phyloP scores from a whole-genome alignment of 2,329 filamentous ascomycete genomes.

The Cladophialophora bantiana region DNA sequence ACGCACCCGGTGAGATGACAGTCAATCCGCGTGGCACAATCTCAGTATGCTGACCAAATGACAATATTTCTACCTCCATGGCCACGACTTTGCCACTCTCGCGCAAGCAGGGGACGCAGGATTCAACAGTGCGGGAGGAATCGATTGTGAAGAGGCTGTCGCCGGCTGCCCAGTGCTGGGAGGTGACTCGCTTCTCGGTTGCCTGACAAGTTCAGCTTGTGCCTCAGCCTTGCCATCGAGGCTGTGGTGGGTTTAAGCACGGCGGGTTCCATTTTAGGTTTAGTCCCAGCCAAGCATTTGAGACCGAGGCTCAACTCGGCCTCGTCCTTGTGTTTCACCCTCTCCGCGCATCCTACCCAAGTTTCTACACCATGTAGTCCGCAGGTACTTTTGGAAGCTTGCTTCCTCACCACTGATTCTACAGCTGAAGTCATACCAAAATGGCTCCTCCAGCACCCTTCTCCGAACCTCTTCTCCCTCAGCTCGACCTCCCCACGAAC shows the following conservation, averaged over 20 bases:
- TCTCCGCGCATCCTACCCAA: conserved; percentile 10
- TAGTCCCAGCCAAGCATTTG: neutral
- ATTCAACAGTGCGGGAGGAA: too few relatives aligned
- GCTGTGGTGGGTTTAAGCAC: neutral
- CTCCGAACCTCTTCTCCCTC: conserved; percentile 74
- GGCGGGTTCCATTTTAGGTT: neutral
- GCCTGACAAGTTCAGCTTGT: too few relatives aligned
- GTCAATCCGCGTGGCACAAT: too few relatives aligned
- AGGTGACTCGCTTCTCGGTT: too few relatives aligned
- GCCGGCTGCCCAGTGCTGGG: too few relatives aligned
- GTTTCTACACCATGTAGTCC: conserved; percentile 15
- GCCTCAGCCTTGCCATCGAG: neutral
- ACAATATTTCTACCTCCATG: too few relatives aligned
- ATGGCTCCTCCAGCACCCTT: conserved; percentile 63
- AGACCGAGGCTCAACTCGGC: conserved; percentile 19
- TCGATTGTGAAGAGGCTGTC: too few relatives aligned
- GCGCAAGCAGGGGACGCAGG: too few relatives aligned
- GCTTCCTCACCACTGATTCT: neutral
- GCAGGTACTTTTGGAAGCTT: conserved; percentile 6
- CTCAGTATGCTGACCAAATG: too few relatives aligned
- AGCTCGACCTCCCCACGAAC: conserved; percentile 70
- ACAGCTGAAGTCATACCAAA: neutral
- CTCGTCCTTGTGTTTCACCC: neutral
- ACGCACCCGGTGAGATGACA: too few relatives aligned
- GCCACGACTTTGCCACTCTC: too few relatives aligned